Evolutionary conservation across 805 yeast species (phyloP).

Genomic region (Candida coquimbonensis): DNA sequence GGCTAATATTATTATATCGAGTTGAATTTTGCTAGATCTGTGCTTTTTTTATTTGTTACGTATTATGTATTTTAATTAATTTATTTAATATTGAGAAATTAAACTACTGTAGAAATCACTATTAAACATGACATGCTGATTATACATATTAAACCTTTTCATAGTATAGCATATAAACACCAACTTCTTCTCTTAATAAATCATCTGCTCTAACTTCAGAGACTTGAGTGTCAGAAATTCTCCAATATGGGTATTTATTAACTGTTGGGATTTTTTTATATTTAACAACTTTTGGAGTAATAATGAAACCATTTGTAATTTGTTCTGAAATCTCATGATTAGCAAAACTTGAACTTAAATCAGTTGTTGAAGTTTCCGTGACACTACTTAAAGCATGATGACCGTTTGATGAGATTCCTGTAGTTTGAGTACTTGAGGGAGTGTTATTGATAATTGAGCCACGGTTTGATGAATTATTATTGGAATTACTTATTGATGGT

Average conservation of each 20-base stretch:
- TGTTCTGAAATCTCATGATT: background rate
- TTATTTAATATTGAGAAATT: background rate
- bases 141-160: conserved; percentile 34
- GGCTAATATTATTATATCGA: background rate
- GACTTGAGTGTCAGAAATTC: conserved; percentile 70
- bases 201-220: conserved; percentile 52
- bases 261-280: conserved; percentile 50
- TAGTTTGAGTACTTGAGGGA: background rate
- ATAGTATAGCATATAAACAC: conserved; percentile 83
- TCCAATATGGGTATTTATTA: conserved; percentile 67
- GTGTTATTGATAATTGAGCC: conserved; percentile 3
- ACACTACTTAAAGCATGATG: conserved; percentile 7
- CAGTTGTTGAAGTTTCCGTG: conserved; percentile 5
- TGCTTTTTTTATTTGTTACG: background rate
- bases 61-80: background rate
- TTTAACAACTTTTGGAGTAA: background rate
- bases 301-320: background rate
- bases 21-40: background rate
- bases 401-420: conserved; percentile 1
- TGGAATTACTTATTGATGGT: background rate
- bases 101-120: too few species aligned
- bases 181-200: conserved; percentile 60
- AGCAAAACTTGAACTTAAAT: background rate
- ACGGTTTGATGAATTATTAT: conserved; percentile 1
- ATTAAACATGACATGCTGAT: too few species aligned